Conservation (phyloP, 192 early-diverging fungal species). For the Linnemannia zychae region DNA sequence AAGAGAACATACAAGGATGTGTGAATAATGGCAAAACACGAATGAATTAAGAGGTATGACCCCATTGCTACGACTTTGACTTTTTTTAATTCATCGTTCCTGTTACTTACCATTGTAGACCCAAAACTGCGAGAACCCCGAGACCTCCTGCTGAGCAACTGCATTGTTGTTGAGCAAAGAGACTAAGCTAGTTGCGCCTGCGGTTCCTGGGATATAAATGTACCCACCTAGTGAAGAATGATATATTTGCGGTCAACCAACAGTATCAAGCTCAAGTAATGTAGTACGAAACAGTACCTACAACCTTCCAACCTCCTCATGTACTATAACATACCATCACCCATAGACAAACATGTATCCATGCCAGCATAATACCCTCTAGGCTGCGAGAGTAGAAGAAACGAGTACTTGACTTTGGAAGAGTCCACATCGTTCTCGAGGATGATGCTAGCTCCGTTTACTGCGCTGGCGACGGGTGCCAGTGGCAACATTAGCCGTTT, state of each 20-base stretch:
- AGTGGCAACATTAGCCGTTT: slow-evolving; percentile 4
- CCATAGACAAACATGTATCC: slow-evolving; percentile 13
- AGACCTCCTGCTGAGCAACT: slow-evolving; percentile 26
- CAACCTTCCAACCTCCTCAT: too few relatives aligned
- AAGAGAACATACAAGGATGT: neutral
- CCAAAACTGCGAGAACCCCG: slow-evolving; percentile 35
- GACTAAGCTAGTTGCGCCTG: slow-evolving; percentile 19
- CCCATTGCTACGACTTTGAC: too few relatives aligned
- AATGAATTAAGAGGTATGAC: too few relatives aligned
- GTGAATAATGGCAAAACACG: too few relatives aligned
- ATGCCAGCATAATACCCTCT: slow-evolving; percentile 16
- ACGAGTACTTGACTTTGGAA: slow-evolving; percentile 18
- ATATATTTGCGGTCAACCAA: neutral
- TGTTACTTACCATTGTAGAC: slow-evolving; percentile 36
- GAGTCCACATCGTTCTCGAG: slow-evolving; percentile 41
- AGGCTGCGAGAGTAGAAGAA: slow-evolving; percentile 23
- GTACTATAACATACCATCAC: slow-evolving; percentile 13
- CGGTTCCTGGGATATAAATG: slow-evolving; percentile 37
- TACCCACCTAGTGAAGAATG: slow-evolving; percentile 23
- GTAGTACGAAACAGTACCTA: too few relatives aligned
- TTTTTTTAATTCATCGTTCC: too few relatives aligned
- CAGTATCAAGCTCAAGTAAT: neutral
- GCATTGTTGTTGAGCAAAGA: slow-evolving; percentile 33
- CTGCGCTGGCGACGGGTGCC: slow-evolving; percentile 19
- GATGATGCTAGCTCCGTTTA: slow-evolving; percentile 23